These are phyloP conservation scores for Talaromyces trachyspermus DNA, from an alignment of 495 filamentous ascomycete species.

Conservation along the genomic window DNA sequence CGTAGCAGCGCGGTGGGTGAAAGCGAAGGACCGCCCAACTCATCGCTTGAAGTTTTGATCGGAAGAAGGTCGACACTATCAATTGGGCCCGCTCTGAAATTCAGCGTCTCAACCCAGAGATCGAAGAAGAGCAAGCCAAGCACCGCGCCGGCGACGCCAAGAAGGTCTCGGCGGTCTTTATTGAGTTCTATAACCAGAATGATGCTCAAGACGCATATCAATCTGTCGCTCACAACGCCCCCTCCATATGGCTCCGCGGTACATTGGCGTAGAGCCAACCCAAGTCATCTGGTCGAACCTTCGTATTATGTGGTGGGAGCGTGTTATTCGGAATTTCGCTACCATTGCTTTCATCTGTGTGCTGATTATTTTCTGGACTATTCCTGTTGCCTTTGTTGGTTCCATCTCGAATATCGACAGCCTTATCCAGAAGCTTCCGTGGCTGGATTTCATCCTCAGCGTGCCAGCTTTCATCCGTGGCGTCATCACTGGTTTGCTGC, in stretches of 20 bases:
- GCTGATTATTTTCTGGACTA: constrained; percentile 87
- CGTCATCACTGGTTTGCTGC: constrained; percentile 78
- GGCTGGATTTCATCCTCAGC: constrained; percentile 63
- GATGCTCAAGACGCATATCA: constrained; percentile 85
- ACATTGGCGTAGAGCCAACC: constrained; percentile 74
- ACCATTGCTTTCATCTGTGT: constrained; percentile 64
- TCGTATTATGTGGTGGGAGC: constrained; percentile 82
- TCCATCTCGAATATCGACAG: constrained; percentile 75
- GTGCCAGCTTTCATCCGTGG: constrained; percentile 68
- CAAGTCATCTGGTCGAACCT: constrained; percentile 90
- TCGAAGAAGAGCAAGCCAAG: constrained; percentile 65
- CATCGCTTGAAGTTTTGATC: constrained; percentile 73
- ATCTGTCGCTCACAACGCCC: constrained; percentile 76
- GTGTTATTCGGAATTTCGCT: constrained; percentile 60
- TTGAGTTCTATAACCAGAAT: constrained; percentile 75
- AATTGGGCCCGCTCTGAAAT: constrained; percentile 85
- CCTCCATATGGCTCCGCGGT: constrained; percentile 86
- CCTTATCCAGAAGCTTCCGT: constrained; percentile 54
- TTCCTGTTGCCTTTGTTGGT: constrained; percentile 84
- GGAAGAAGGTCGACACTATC: constrained; percentile 81
- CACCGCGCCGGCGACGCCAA: constrained; percentile 66
- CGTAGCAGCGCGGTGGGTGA: constrained; percentile 72
- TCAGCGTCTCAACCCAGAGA: constrained; percentile 69
- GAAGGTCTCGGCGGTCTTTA: constrained; percentile 55
- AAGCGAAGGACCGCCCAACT: constrained; percentile 74